These are phyloP conservation scores for Malus sieversii DNA, from an alignment of 306 rosid genomes.

Conservation along the genomic window DNA sequence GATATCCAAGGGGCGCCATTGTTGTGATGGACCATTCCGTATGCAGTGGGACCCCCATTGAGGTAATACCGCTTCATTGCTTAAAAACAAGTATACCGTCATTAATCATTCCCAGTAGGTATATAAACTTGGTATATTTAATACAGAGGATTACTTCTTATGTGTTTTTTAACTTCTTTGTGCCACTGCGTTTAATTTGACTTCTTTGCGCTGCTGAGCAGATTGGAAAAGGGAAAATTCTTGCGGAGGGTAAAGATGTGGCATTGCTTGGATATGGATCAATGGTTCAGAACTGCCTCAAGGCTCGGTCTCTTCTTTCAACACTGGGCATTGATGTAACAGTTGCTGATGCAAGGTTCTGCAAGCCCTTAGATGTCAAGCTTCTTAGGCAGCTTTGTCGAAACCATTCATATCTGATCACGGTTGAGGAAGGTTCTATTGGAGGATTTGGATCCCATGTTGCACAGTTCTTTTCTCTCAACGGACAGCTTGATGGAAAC, in stretches of 20 bases:
- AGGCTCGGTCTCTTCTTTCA: slow-evolving; percentile 70
- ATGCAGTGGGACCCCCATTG: slow-evolving; percentile 53
- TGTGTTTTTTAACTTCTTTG: neutral
- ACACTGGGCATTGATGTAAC: slow-evolving; percentile 79
- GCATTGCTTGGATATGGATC: slow-evolving; percentile 92
- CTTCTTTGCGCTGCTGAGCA: slow-evolving; percentile 20
- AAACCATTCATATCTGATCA: slow-evolving; percentile 67
- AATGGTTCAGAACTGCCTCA: slow-evolving; percentile 90
- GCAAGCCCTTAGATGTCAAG: slow-evolving; percentile 82
- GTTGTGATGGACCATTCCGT: slow-evolving; percentile 27
- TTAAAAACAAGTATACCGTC: neutral
- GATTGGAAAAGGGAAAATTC: slow-evolving; percentile 81
- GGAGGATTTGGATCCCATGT: slow-evolving; percentile 97
- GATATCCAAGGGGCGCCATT: slow-evolving; percentile 81
- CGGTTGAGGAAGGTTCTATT: slow-evolving; percentile 92
- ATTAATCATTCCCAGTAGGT: neutral
- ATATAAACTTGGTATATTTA: neutral
- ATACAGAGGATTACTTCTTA: neutral
- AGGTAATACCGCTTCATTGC: slow-evolving; percentile 34
- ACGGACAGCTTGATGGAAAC: slow-evolving; percentile 78
- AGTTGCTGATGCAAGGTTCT: slow-evolving; percentile 97
- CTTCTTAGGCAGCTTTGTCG: slow-evolving; percentile 79
- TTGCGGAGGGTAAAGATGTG: slow-evolving; percentile 76
- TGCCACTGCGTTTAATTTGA: neutral
- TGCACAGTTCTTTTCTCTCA: slow-evolving; percentile 78